These are phyloP conservation scores for Porogramme epimiltina DNA, from an alignment of 1,284 basidiomycete species.

Conservation along the genomic window DNA sequence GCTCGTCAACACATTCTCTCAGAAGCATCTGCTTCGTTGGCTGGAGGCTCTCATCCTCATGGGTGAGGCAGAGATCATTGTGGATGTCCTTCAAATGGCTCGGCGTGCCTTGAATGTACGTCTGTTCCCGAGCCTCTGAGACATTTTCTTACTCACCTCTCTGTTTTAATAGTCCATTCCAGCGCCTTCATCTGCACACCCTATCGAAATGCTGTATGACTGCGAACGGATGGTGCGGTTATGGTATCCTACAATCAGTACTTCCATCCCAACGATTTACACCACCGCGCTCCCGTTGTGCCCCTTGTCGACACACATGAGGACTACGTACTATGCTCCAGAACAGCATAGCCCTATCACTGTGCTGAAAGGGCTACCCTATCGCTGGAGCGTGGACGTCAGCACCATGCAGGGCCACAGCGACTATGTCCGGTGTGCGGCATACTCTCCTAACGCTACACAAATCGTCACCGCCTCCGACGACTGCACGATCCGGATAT, in stretches of 20 bases:
- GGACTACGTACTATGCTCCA: no score
- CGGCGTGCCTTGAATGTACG: no score
- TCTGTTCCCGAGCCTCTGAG: no score
- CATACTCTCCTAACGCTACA: neutral
- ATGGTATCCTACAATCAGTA: neutral
- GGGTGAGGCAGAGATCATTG: neutral
- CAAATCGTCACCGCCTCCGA: neutral
- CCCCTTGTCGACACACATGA: no score
- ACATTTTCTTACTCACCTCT: no score
- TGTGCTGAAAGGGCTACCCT: no score
- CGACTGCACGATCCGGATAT: no score
- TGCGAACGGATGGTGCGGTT: neutral
- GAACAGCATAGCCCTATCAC: no score
- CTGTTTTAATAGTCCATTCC: no score
- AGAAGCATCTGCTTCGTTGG: neutral
- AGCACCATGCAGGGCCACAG: neutral
- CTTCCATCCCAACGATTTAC: neutral
- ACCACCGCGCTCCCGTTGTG: no score
- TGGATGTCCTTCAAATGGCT: no score
- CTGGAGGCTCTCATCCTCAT: slow-evolving; percentile 1
- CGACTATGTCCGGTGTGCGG: neutral
- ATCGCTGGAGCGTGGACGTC: neutral
- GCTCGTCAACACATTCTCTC: neutral
- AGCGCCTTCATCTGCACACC: neutral
- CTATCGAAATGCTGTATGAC: neutral